Conservation (phyloP, 2,329 filamentous ascomycete genomes). For the Aureobasidium melanogenum region DNA sequence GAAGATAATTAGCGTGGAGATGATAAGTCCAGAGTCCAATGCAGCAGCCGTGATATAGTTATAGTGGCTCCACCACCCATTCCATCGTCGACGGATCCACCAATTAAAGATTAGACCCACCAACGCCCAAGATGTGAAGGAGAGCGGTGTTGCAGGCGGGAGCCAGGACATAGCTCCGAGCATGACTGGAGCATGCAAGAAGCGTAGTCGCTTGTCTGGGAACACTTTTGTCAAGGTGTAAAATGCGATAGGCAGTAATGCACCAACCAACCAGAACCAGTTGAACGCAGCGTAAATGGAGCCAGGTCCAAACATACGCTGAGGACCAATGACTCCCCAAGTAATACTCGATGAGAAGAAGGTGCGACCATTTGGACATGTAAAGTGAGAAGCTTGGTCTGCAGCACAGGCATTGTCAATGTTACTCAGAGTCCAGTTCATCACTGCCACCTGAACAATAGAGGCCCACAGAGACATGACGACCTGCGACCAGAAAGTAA, state of each 20-base stretch:
- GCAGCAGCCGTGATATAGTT: background rate
- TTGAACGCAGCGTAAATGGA: conserved; percentile 57
- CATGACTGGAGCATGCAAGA: background rate
- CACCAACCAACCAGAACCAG: conserved; percentile 69
- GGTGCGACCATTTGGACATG: conserved; percentile 75
- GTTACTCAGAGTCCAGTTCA: conserved; percentile 84
- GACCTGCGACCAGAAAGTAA: conserved; percentile 70
- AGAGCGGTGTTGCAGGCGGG: background rate
- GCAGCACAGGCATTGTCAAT: conserved; percentile 70
- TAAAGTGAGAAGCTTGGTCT: conserved; percentile 74
- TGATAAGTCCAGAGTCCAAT: background rate
- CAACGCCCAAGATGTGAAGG: background rate
- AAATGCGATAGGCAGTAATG: conserved; percentile 62
- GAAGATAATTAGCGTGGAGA: background rate
- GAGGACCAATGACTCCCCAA: conserved; percentile 76
- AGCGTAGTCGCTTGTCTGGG: conserved; percentile 11
- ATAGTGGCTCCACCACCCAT: background rate
- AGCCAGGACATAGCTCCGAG: background rate
- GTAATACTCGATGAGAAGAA: conserved; percentile 86
- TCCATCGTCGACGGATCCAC: background rate
- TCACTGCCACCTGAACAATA: conserved; percentile 69
- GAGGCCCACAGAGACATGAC: conserved; percentile 67
- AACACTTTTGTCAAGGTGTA: conserved; percentile 49
- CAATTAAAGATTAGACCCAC: background rate
- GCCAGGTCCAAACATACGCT: conserved; percentile 68